Percentiles rank a stretch among this genome's conserved stretches.
Conservation (phyloP, 2,329 filamentous ascomycete species). For the Fusarium nanum region DNA sequence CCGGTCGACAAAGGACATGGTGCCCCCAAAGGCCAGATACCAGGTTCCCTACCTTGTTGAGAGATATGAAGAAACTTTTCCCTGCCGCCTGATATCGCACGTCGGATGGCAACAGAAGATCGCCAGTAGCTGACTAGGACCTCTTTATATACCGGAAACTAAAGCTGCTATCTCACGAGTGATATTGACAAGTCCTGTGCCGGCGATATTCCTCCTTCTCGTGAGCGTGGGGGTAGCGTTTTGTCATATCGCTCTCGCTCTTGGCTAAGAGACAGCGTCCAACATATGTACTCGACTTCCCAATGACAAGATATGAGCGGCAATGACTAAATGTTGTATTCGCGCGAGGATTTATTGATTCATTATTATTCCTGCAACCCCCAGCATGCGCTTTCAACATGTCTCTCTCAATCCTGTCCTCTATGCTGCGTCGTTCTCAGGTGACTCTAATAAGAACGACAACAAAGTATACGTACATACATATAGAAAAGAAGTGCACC, state of each 20-base stretch:
- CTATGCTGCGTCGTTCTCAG: conserved; percentile 27
- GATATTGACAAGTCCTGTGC: not conserved
- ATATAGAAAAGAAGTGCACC: conserved; percentile 39
- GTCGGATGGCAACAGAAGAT: not conserved
- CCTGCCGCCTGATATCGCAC: not conserved
- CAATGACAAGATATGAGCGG: not conserved
- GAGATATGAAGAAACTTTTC: not conserved
- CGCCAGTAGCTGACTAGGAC: not conserved
- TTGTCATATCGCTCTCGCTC: not conserved
- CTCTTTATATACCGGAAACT: conserved; percentile 5
- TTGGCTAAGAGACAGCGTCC: not conserved
- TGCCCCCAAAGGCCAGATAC: conserved; percentile 30
- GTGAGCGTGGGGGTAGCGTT: conserved; percentile 10
- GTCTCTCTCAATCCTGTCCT: conserved; percentile 9
- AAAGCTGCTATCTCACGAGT: not conserved
- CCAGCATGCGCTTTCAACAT: conserved; percentile 18
- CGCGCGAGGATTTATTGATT: conserved; percentile 27
- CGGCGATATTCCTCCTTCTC: not conserved
- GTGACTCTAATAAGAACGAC: conserved; percentile 29
- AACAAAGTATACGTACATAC: conserved; percentile 41
- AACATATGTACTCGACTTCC: not conserved
- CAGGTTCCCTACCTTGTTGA: not conserved
- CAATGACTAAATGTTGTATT: not conserved
- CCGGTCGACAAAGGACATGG: conserved; percentile 21
- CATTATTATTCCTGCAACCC: conserved; percentile 40